phyloP scores from a whole-genome alignment of 2,329 filamentous ascomycete species.

The Pyrenophora teres region DNA sequence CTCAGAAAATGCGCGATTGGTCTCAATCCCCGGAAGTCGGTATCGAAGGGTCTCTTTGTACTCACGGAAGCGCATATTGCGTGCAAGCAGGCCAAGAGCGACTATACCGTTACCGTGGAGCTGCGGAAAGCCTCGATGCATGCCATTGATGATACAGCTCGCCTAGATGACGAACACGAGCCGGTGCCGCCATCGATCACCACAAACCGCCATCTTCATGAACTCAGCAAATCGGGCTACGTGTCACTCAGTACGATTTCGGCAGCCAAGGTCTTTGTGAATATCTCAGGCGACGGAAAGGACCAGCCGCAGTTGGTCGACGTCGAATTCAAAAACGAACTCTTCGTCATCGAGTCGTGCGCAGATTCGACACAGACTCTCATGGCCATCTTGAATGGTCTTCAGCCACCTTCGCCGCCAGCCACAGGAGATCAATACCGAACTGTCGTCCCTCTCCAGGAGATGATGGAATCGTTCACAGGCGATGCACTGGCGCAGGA shows the following conservation, averaged over 20 bases:
- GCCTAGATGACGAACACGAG: slow-evolving; percentile 41
- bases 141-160: slow-evolving; percentile 74
- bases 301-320: slow-evolving; percentile 71
- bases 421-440: slow-evolving; percentile 84
- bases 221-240: slow-evolving; percentile 69
- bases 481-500: slow-evolving; percentile 75
- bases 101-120: slow-evolving; percentile 67
- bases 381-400: slow-evolving; percentile 74
- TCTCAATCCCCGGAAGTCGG: slow-evolving; percentile 75
- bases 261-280: slow-evolving; percentile 71
- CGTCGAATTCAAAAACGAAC: slow-evolving; percentile 80
- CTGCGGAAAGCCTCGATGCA: slow-evolving; percentile 82
- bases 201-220: slow-evolving; percentile 53
- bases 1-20: slow-evolving; percentile 82
- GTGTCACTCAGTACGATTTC: slow-evolving; percentile 88
- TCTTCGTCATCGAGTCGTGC: slow-evolving; percentile 91
- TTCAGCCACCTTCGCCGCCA: slow-evolving; percentile 82
- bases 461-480: slow-evolving; percentile 88
- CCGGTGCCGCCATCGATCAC: slow-evolving; percentile 10
- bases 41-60: slow-evolving; percentile 77
- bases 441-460: slow-evolving; percentile 82
- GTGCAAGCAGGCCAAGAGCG: slow-evolving; percentile 68
- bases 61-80: slow-evolving; percentile 76
- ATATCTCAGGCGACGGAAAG: slow-evolving; percentile 60
- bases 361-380: slow-evolving; percentile 96